Percentiles rank a stretch among this genome's conserved stretches.
Conservation (phyloP, 139 green algal species). For the Tetraselmis chui region DNA sequence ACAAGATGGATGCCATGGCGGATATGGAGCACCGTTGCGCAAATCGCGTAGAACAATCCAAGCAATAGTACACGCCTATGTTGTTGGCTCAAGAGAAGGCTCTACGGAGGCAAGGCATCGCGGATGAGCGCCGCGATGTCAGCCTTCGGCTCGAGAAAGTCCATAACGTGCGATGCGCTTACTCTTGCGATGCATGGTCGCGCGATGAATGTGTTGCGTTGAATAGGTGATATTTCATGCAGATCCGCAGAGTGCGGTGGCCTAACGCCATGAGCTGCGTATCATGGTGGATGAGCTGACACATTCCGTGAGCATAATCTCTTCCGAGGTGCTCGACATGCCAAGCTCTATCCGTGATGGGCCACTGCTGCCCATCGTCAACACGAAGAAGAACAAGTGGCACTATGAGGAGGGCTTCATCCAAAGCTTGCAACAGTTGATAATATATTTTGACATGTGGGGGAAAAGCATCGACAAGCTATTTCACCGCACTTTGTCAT, state of each 20-base stretch:
- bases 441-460: not conserved
- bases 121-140: not conserved
- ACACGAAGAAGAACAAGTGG: not conserved
- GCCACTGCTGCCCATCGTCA: not conserved
- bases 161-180: not conserved
- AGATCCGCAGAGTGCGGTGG: not conserved
- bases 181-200: not conserved
- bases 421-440: not conserved
- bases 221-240: not conserved
- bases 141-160: not conserved
- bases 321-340: not conserved
- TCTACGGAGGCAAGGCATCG: not conserved
- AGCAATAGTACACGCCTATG: not conserved
- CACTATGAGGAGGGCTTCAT: not conserved
- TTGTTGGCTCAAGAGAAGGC: not conserved
- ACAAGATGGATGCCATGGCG: not conserved
- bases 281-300: not conserved
- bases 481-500: not conserved
- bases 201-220: not conserved
- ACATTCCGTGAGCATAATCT: not conserved
- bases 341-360: not conserved
- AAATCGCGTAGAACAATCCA: not conserved
- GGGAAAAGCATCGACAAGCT: not conserved
- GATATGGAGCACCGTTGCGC: not conserved
- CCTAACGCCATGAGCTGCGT: not conserved